phyloP scores from a whole-genome alignment of 163 green algal genomes.

The Scenedesmus sp. region DNA sequence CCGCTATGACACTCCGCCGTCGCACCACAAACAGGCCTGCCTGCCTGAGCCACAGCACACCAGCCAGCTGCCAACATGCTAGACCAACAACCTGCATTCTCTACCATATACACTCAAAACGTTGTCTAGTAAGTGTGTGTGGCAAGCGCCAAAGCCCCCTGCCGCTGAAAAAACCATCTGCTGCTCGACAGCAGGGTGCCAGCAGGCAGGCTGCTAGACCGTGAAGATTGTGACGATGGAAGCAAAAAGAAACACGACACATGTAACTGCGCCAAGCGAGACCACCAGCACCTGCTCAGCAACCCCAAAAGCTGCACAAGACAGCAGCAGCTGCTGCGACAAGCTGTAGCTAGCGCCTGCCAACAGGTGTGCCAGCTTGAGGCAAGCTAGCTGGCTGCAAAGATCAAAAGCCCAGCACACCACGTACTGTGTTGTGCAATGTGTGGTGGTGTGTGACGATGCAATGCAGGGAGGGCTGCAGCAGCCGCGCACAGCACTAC shows the following conservation, averaged over 20 bases:
- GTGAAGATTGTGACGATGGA: not conserved
- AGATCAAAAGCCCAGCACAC: not conserved
- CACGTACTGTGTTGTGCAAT: not conserved
- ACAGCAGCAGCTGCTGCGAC: not conserved
- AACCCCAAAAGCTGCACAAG: not conserved
- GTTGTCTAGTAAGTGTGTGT: not conserved
- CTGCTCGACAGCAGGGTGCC: not conserved
- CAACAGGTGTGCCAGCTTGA: not conserved
- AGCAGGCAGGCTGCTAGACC: not conserved
- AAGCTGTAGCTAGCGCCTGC: not conserved
- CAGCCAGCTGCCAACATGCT: not conserved
- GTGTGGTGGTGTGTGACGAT: slow-evolving; percentile 5
- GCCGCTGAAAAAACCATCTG: not conserved
- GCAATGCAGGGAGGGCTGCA: not conserved
- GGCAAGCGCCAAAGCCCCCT: not conserved
- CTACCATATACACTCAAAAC: not conserved
- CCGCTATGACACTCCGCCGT: not conserved
- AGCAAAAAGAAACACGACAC: not conserved
- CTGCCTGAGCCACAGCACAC: not conserved
- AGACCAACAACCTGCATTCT: not conserved
- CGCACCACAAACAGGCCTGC: not conserved
- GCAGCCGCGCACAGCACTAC: not conserved
- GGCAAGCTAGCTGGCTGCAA: not conserved
- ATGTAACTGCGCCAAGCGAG: no score
- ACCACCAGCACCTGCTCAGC: slow-evolving; percentile 4